phyloP scores from a whole-genome alignment of 257 asterid species.

The Solanum pennellii region DNA sequence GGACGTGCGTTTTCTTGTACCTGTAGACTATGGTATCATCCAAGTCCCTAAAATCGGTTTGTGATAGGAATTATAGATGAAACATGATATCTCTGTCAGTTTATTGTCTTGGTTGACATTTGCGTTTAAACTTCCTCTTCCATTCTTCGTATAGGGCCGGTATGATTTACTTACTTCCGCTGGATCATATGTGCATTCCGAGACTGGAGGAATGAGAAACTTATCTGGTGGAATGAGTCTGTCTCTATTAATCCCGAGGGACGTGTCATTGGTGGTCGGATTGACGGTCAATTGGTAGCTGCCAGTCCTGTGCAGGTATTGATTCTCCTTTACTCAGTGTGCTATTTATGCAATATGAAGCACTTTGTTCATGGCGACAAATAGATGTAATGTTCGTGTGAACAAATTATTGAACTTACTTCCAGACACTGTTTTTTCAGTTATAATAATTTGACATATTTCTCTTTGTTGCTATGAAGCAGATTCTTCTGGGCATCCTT shows the following conservation, averaged over 20 bases:
- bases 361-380: not conserved
- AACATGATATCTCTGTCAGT: not conserved
- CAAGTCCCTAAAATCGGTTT: not conserved
- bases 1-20: not conserved
- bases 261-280: constrained; percentile 84
- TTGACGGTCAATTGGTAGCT: constrained; percentile 75
- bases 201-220: constrained; percentile 70
- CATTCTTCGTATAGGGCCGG: constrained; percentile 38
- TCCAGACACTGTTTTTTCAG: not conserved
- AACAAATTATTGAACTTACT: not conserved
- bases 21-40: not conserved
- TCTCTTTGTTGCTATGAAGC: not conserved
- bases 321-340: not conserved
- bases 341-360: not conserved
- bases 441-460: not conserved
- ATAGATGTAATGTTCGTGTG: not conserved
- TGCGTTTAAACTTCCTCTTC: not conserved
- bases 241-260: constrained; percentile 83
- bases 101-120: not conserved
- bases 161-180: constrained; percentile 72
- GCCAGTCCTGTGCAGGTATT: constrained; percentile 82
- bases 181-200: constrained; percentile 78
- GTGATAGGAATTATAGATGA: not conserved
- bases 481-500: constrained; percentile 81
- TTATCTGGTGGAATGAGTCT: constrained; percentile 92